Evolutionary conservation across 129 eudicot genomes (phyloP), one percentile per base, ranked within the genome.

Genomic region (Smallanthus sonchifolius): DNA sequence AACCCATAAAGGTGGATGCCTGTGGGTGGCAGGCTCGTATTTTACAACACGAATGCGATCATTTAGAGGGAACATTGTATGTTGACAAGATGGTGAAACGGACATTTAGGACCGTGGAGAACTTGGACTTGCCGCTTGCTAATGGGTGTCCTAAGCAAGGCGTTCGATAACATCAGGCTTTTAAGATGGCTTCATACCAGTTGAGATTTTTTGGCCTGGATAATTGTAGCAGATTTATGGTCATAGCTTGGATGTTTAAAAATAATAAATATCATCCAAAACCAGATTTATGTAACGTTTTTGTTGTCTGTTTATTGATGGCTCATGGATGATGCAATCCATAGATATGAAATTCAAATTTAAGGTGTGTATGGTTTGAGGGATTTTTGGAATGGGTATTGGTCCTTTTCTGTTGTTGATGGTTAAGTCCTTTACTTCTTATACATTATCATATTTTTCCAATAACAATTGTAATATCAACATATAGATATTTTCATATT

Each of bases 21-120:
- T 76, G 86, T 34, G 98, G 98, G n/a, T 92, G 96, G 98, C 95
- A 89, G 67, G 98, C 98, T 10, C 94, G 98, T 14, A 92, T 89
- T 30, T 86, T 92, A 66, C 98, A 92, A 80, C 98, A 92, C 69
- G 96, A 89, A 54, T 89, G 92, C 49, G 98, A 92, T 76, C 96
- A 89, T 81, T 65, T 92, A 49, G 98, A 87, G 1, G 96, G 95
- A 57, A 89, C 88, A 8, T 75, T 92, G 30, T 92, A 89, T 66
- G 96, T 92, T 5, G 96, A 92, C 81, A 85, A 76, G 81, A 92
- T 92, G 96, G 78, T 80, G 49, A 84, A 83, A 5, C 76, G 90
- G 79, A 89, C 95, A 1, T 92, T 92, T 47, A 84, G 98, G 62
- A 89, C 92, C 16, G 67, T 77, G 0, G 88, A 87, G 30, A 89